phyloP scores from a whole-genome alignment of 2,329 filamentous ascomycete genomes.

The Fusarium annulatum region DNA sequence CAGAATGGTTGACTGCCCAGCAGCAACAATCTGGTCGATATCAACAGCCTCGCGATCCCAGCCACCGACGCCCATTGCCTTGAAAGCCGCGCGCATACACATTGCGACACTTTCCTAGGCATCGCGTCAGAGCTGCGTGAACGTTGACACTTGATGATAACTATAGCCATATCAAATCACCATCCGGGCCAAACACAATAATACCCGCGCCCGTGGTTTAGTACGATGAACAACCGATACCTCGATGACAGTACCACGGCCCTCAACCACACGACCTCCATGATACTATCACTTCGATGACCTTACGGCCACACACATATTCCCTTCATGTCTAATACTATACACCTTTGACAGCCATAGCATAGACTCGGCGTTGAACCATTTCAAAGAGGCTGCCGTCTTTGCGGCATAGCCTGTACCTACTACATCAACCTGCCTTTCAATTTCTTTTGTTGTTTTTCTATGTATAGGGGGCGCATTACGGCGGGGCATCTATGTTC shows the following conservation, averaged over 20 bases:
- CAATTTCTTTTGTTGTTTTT: slow-evolving; percentile 38
- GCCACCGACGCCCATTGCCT: slow-evolving; percentile 53
- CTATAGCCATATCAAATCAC: slow-evolving; percentile 1
- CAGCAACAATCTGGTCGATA: slow-evolving; percentile 57
- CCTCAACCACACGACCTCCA: slow-evolving; percentile 26
- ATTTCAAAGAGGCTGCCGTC: slow-evolving; percentile 34
- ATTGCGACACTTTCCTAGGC: slow-evolving; percentile 27
- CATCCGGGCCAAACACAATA: slow-evolving; percentile 5
- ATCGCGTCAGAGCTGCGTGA: slow-evolving; percentile 7
- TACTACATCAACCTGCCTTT: slow-evolving; percentile 42
- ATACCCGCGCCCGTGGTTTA: slow-evolving; percentile 28
- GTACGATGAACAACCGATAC: slow-evolving; percentile 34
- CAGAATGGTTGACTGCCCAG: slow-evolving; percentile 63
- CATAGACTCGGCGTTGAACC: slow-evolving; percentile 51
- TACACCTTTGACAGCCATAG: slow-evolving; percentile 44
- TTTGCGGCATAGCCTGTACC: slow-evolving; percentile 42
- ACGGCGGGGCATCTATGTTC: slow-evolving; percentile 38
- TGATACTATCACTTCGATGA: slow-evolving; percentile 45
- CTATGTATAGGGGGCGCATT: slow-evolving; percentile 45
- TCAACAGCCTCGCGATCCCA: slow-evolving; percentile 60
- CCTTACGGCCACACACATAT: slow-evolving; percentile 36
- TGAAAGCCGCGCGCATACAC: slow-evolving; percentile 39
- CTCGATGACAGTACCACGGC: slow-evolving; percentile 44
- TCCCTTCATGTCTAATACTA: slow-evolving; percentile 46
- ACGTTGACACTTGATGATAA: slow-evolving; percentile 5